Percentiles rank a stretch among this genome's conserved stretches.
These are phyloP conservation scores for Cladobotryum mycophilum DNA, from an alignment of 2,329 filamentous ascomycete species.

Conservation along the genomic window DNA sequence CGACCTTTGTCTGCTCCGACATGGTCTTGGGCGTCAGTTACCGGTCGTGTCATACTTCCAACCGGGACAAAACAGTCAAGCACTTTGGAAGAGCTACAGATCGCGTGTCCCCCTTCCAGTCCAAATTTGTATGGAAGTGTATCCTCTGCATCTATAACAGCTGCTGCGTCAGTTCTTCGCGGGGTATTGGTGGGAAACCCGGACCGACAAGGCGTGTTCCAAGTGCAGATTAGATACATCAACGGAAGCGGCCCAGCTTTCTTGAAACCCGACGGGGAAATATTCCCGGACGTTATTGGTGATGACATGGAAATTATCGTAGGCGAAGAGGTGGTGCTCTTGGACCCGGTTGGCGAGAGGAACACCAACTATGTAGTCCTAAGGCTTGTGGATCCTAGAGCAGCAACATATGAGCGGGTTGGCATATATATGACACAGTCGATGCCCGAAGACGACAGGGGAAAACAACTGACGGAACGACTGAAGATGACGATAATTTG, in stretches of 20 bases:
- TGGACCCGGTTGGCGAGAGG: background rate
- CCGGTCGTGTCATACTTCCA: background rate
- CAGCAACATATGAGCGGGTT: background rate
- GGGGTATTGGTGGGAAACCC: background rate
- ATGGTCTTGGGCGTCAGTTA: background rate
- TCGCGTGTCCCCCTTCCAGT: background rate
- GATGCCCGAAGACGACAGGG: no score
- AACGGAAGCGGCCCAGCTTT: background rate
- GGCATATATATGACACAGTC: background rate
- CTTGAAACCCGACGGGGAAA: background rate
- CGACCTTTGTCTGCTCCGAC: background rate
- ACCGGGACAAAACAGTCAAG: background rate
- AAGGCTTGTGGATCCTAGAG: background rate
- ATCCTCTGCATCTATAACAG: background rate
- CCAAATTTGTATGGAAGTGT: background rate
- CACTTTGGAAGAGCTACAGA: background rate
- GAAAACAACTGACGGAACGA: no score
- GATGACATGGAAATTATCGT: background rate
- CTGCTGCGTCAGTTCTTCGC: background rate
- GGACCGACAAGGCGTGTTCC: background rate
- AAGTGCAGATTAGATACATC: background rate
- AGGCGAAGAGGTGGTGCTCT: background rate
- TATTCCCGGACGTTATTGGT: background rate
- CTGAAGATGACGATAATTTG: no score
- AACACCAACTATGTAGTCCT: background rate